Conservation (phyloP, 2,329 filamentous ascomycete genomes). For the Decorospora gaudefroyi region DNA sequence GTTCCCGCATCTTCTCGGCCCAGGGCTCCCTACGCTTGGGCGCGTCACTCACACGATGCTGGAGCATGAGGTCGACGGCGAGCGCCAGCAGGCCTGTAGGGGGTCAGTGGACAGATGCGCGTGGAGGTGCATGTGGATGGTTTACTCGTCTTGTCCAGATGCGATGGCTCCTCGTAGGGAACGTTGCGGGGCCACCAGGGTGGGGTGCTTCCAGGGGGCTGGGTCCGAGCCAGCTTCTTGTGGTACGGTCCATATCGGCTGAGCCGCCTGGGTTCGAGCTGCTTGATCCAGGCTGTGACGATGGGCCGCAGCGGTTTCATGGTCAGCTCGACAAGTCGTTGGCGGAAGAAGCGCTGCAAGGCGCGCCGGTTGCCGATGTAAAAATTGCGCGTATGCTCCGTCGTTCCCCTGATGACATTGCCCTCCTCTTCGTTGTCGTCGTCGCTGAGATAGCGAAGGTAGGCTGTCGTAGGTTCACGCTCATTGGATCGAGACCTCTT, state of each 20-base stretch:
- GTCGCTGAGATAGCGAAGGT: background rate
- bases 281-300: slow-evolving; percentile 41
- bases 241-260: slow-evolving; percentile 34
- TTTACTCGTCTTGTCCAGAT: slow-evolving; percentile 37
- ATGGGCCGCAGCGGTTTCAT: slow-evolving; percentile 41
- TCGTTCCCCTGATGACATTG: slow-evolving; percentile 5
- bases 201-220: slow-evolving; percentile 20
- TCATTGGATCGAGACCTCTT: slow-evolving; percentile 23
- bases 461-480: slow-evolving; percentile 1
- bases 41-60: slow-evolving; percentile 34
- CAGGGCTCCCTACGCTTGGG: slow-evolving; percentile 32
- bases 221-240: slow-evolving; percentile 22
- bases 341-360: slow-evolving; percentile 29
- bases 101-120: slow-evolving; percentile 7
- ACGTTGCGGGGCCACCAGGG: slow-evolving; percentile 41
- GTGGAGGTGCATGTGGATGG: background rate
- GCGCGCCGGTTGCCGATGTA: slow-evolving; percentile 33
- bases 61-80: slow-evolving; percentile 37
- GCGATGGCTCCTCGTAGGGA: slow-evolving; percentile 41
- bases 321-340: slow-evolving; percentile 38
- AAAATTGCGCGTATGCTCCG: slow-evolving; percentile 22
- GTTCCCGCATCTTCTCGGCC: slow-evolving; percentile 29
- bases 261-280: slow-evolving; percentile 33
- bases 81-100: slow-evolving; percentile 31
- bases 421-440: slow-evolving; percentile 8